Percentiles rank a stretch among this genome's conserved stretches.
phyloP scores from a whole-genome alignment of 1,284 basidiomycete genomes.

The Heimioporus retisporus region DNA sequence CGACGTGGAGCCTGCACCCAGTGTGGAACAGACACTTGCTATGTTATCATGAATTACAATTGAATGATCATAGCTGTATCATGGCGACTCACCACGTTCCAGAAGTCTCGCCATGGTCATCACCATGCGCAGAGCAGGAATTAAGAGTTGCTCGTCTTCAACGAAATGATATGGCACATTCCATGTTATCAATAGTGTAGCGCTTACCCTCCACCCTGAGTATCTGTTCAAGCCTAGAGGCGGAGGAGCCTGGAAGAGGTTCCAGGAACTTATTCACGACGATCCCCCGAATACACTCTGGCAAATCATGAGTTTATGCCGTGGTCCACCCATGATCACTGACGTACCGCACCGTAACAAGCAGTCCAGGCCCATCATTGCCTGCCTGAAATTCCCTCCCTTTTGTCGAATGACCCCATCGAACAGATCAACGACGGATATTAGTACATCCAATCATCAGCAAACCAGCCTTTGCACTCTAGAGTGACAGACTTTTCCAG shows the following conservation, averaged over 20 bases:
- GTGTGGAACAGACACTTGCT: too few relatives aligned
- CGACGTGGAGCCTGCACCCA: too few relatives aligned
- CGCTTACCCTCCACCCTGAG: slow-evolving; percentile 22
- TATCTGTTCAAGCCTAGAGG: slow-evolving; percentile 15
- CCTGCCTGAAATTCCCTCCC: slow-evolving; percentile 22
- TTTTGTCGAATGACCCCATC: slow-evolving; percentile 11
- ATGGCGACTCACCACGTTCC: slow-evolving; percentile 12
- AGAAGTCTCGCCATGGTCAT: slow-evolving; percentile 23
- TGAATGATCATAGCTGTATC: too few relatives aligned
- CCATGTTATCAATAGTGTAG: background rate
- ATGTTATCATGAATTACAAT: too few relatives aligned
- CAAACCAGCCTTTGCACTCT: too few relatives aligned
- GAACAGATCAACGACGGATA: too few relatives aligned
- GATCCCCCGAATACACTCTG: slow-evolving; percentile 20
- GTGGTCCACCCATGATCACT: background rate
- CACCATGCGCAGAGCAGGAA: slow-evolving; percentile 30
- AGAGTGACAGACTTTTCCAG: too few relatives aligned
- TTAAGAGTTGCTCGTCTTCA: slow-evolving; percentile 20
- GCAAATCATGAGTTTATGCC: background rate
- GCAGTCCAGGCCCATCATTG: slow-evolving; percentile 29
- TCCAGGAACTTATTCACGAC: slow-evolving; percentile 19
- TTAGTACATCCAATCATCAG: too few relatives aligned
- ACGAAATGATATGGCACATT: background rate
- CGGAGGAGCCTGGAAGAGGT: background rate
- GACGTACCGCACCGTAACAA: slow-evolving; percentile 33